Percentiles rank a stretch among this genome's conserved stretches.
These are phyloP conservation scores for Maudiozyma humilis DNA, from an alignment of 1,139 yeast genomes.

Conservation along the genomic window DNA sequence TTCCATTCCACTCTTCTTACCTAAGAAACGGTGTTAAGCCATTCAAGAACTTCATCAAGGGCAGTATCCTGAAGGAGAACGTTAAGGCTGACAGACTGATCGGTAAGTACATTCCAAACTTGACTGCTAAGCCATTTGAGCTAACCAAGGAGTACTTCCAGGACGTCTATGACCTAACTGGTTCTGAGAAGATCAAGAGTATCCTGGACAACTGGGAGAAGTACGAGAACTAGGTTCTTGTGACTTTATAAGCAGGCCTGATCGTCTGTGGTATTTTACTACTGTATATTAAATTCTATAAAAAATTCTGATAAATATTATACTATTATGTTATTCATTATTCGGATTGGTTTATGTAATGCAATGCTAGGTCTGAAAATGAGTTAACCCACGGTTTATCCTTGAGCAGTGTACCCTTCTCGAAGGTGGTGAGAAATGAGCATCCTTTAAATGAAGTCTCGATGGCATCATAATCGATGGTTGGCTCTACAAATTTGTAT, in stretches of 20 bases:
- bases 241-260: too few species aligned
- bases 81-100: constrained; percentile 90
- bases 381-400: constrained; percentile 42
- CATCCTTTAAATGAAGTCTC: constrained; percentile 33
- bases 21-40: constrained; percentile 98
- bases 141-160: constrained; percentile 94
- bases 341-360: constrained; percentile 19
- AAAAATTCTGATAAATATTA: not conserved
- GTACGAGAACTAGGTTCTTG: constrained; percentile 35
- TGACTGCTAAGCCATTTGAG: constrained; percentile 95
- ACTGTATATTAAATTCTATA: constrained; percentile 1
- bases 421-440: constrained; percentile 18
- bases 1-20: constrained; percentile 98
- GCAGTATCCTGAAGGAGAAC: constrained; percentile 91
- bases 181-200: constrained; percentile 80
- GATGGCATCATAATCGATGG: constrained; percentile 34
- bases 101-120: constrained; percentile 94
- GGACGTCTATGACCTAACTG: constrained; percentile 86
- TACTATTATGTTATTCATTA: not conserved
- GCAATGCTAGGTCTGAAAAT: constrained; percentile 47
- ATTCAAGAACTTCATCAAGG: constrained; percentile 92
- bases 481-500: constrained; percentile 31
- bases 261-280: not conserved
- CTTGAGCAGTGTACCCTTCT: constrained; percentile 18
- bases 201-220: constrained; percentile 93